Percentiles rank a stretch among this genome's conserved stretches.
These are phyloP conservation scores for Aspergillus carlsbadensis DNA, from an alignment of 495 filamentous ascomycete species.

Conservation along the genomic window DNA sequence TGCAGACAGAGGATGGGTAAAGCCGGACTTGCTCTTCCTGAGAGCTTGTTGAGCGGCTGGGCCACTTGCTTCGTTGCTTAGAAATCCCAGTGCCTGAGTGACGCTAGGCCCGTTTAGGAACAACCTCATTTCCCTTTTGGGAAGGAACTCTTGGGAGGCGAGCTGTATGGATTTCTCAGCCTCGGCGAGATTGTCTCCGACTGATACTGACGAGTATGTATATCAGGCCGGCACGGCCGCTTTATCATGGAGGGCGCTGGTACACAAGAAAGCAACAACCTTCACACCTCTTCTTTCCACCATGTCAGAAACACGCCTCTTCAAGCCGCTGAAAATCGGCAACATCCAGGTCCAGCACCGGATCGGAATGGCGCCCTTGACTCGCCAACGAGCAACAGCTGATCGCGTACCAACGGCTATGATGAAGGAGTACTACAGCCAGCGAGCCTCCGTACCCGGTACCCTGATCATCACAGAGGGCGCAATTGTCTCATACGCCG, in stretches of 20 bases:
- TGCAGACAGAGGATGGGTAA: background rate
- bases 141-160: conserved; percentile 3
- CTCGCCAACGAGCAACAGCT: conserved; percentile 44
- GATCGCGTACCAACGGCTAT: conserved; percentile 31
- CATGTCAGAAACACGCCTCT: background rate
- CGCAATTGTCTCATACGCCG: conserved; percentile 54
- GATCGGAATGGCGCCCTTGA: conserved; percentile 52
- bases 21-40: background rate
- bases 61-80: background rate
- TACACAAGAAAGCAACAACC: too few species aligned
- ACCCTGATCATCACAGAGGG: conserved; percentile 59
- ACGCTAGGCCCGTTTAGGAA: background rate
- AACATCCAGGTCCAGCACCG: conserved; percentile 32
- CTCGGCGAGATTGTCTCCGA: too few species aligned
- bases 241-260: too few species aligned
- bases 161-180: too few species aligned
- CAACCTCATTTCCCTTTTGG: conserved; percentile 5
- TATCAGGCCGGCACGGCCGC: too few species aligned
- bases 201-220: background rate
- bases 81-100: background rate
- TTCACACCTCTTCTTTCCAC: background rate
- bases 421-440: conserved; percentile 49
- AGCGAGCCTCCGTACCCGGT: conserved; percentile 48
- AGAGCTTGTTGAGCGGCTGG: background rate
- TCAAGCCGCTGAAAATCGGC: background rate